Conservation (phyloP, 345 rosid genomes). For the Capsella bursapastoris region DNA sequence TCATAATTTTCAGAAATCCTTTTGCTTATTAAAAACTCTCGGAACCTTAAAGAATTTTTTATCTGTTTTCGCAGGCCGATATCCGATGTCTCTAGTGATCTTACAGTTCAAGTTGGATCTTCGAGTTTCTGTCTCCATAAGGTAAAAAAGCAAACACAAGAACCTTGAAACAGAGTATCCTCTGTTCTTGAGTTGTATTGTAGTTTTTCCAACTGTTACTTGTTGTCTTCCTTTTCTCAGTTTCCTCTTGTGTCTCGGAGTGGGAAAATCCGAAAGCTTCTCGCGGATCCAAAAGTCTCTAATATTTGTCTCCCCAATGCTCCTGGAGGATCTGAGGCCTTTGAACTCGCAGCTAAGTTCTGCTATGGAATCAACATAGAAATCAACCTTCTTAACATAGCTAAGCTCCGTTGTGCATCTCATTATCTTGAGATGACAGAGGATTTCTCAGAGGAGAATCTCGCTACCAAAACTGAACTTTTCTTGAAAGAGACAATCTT, state of each 20-base stretch:
- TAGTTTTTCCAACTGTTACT: background rate
- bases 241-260: constrained; percentile 95
- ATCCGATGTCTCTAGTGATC: constrained; percentile 95
- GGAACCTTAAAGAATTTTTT: background rate
- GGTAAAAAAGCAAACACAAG: constrained; percentile 51
- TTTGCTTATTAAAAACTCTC: constrained; percentile 26
- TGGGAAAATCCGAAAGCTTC: constrained; percentile 76
- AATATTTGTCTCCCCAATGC: constrained; percentile 61
- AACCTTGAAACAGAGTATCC: constrained; percentile 21
- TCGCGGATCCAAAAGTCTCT: constrained; percentile 65
- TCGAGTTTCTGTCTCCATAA: constrained; percentile 91
- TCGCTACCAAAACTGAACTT: constrained; percentile 65
- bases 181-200: constrained; percentile 20
- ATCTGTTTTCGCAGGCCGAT: constrained; percentile 77
- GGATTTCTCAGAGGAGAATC: constrained; percentile 78
- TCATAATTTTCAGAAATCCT: constrained; percentile 17
- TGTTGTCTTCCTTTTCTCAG: constrained; percentile 48
- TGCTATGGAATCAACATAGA: constrained; percentile 86
- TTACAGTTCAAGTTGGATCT: constrained; percentile 78
- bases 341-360: constrained; percentile 96
- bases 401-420: constrained; percentile 70
- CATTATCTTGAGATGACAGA: constrained; percentile 95
- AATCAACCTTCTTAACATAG: constrained; percentile 67
- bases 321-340: constrained; percentile 91
- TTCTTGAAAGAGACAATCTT: constrained; percentile 68